Percentiles rank a stretch among this genome's conserved stretches.
These are phyloP conservation scores for Penicillium nordicum DNA, from an alignment of 2,329 filamentous ascomycete species.

Conservation along the genomic window DNA sequence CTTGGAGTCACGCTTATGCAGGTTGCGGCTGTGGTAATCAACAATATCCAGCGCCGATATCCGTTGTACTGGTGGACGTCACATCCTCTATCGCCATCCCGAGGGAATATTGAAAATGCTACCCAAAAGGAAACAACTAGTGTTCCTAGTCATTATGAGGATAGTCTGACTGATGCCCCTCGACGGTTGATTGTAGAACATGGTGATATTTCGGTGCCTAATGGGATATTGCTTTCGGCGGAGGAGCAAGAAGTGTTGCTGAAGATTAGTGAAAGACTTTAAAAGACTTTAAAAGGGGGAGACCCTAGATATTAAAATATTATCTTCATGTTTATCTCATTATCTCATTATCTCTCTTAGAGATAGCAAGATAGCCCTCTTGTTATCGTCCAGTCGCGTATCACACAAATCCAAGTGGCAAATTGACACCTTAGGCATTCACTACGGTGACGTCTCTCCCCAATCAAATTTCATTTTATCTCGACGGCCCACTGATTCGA, in stretches of 20 bases:
- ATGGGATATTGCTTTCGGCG: constrained; percentile 32
- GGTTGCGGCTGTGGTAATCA: constrained; percentile 59
- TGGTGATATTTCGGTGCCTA: constrained; percentile 32
- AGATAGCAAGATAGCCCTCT: neutral
- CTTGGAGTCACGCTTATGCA: constrained; percentile 62
- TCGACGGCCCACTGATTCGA: constrained; percentile 4
- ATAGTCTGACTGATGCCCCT: constrained; percentile 22
- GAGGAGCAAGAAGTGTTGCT: constrained; percentile 34
- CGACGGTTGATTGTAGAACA: constrained; percentile 30
- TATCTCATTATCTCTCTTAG: neutral
- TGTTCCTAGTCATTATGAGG: constrained; percentile 21
- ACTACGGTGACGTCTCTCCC: constrained; percentile 11
- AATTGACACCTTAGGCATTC: constrained; percentile 1
- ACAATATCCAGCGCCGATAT: constrained; percentile 66
- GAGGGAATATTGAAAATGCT: constrained; percentile 20
- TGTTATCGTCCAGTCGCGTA: constrained; percentile 3
- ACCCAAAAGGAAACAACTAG: constrained; percentile 16
- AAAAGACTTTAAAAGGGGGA: neutral
- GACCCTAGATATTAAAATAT: neutral
- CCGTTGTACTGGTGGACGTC: constrained; percentile 65
- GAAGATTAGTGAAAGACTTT: constrained; percentile 35
- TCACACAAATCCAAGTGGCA: constrained; percentile 5
- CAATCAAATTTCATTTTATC: constrained; percentile 1
- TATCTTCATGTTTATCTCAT: neutral
- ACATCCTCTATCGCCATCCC: constrained; percentile 22